phyloP scores from a whole-genome alignment of 2,329 filamentous ascomycete genomes.

The Raffaelea arxii region DNA sequence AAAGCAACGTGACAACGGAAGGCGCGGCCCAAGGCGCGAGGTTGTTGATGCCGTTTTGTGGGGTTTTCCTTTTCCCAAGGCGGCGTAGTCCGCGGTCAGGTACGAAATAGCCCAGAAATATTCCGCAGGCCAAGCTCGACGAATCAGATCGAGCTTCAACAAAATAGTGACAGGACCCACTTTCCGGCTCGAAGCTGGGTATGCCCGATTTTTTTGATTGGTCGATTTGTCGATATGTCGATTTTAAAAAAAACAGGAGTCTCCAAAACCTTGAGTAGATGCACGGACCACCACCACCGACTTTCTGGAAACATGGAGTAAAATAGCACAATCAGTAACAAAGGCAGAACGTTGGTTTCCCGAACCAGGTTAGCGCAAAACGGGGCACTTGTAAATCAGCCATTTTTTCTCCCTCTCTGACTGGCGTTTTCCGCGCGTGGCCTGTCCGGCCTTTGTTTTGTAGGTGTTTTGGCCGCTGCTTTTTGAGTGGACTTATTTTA shows the following conservation, averaged over 20 bases:
- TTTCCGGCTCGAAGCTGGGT: background rate
- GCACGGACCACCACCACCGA: background rate
- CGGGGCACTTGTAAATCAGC: slow-evolving; percentile 6
- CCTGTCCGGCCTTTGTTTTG: background rate
- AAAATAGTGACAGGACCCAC: no score
- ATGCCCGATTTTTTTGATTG: slow-evolving; percentile 11
- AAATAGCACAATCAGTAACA: background rate
- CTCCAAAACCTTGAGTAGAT: background rate
- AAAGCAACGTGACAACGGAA: no score
- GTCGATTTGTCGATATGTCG: no score
- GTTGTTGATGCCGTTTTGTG: no score
- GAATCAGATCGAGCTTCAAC: no score
- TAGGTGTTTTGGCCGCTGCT: background rate
- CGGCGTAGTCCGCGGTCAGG: no score
- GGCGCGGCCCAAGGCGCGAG: no score
- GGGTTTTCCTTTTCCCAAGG: no score
- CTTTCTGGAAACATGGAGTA: background rate
- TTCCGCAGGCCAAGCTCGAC: no score
- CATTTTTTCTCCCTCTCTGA: background rate
- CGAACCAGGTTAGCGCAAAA: slow-evolving; percentile 8
- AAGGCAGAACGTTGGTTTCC: background rate
- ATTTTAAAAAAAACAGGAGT: background rate
- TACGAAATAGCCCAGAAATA: no score
- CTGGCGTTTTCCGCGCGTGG: background rate
- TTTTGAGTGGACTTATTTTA: background rate